Evolutionary conservation across 176 grass and related monocot genomes (phyloP), one percentile per base, ranked within the genome.

Genomic region (Guadua angustifolia): DNA sequence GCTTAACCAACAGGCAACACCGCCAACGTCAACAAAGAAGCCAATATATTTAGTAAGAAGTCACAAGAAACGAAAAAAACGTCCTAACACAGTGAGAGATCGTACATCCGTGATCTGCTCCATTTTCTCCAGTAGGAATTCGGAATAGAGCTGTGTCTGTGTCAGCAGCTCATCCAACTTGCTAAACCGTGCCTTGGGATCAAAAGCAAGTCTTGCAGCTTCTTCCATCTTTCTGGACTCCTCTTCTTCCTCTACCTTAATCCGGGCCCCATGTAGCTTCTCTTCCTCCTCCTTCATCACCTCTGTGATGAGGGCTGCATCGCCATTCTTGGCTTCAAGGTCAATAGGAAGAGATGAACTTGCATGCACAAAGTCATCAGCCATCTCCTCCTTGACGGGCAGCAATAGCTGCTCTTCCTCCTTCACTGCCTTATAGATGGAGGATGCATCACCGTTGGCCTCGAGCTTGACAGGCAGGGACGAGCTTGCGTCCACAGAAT

Each of bases 101-200:
- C 33, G n/a, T 87, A 99, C 96, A 66, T 83, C 88, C 3, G 95
- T 86, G 11, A 99, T 95, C 56, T 87, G 69, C 25, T 99, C 96
- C 96, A 99, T 99, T 80, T 94, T 99, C 86, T 99, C 93, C 16
- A 99, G 89, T 9, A 99, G 88, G 64, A 99, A 99, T 77, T 95
- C 80, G 0, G 96, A 95, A 77, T 88, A 99, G 16, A 99, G 87
- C 33, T 99, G 91, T 11, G 96, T 94, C 82, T 99, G 90, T 3
- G 96, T 92, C 36, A 99, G 83, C 78, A 99, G 73, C 71, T 93
- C 93, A 36, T 99, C 96, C 46, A 99, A 68, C 65, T 99, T 99
- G 85, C 64, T 95, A 76, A 95, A 99, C 21, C 80, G 75, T 22
- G 83, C 52, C 14, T 95, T 74, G 1, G 89, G 85, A 79, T 92